Conservation (phyloP, 441 rosid species). For the Theobroma grandiflorum region DNA sequence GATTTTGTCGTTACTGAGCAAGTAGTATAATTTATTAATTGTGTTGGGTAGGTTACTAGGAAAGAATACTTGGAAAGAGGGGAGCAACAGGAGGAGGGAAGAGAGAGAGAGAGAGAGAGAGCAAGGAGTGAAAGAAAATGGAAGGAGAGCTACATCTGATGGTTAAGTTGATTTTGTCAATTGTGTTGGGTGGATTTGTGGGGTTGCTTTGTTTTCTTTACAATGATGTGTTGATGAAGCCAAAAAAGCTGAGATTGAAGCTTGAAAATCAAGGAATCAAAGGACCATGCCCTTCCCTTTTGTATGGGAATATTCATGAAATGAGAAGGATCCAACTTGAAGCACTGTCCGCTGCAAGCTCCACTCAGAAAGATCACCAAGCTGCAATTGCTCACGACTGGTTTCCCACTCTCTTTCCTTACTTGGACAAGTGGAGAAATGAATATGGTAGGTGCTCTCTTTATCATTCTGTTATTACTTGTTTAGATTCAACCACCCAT, state of each 20-base stretch:
- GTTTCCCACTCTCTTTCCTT: slow-evolving; percentile 43
- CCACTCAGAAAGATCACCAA: neutral
- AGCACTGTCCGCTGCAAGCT: slow-evolving; percentile 19
- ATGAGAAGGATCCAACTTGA: slow-evolving; percentile 37
- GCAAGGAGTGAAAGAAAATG: neutral
- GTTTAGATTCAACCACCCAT: neutral
- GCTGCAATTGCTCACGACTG: slow-evolving; percentile 44
- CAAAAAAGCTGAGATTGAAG: slow-evolving; percentile 31
- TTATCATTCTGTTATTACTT: neutral
- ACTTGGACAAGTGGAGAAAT: slow-evolving; percentile 40
- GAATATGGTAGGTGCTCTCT: slow-evolving; percentile 41
- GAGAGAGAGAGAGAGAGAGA: neutral
- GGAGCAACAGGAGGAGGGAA: neutral
- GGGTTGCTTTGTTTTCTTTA: slow-evolving; percentile 25
- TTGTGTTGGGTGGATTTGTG: slow-evolving; percentile 28
- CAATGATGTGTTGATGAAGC: slow-evolving; percentile 33
- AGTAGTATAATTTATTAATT: neutral
- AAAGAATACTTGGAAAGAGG: neutral
- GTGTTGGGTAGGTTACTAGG: neutral
- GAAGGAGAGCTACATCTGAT: slow-evolving; percentile 5
- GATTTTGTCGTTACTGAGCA: neutral
- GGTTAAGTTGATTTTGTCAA: slow-evolving; percentile 18
- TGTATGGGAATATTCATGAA: slow-evolving; percentile 50
- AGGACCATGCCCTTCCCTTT: slow-evolving; percentile 52
- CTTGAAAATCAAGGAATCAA: slow-evolving; percentile 51